phyloP scores from a whole-genome alignment of 2,329 filamentous ascomycete genomes.

The Exutisphaerella laricina region DNA sequence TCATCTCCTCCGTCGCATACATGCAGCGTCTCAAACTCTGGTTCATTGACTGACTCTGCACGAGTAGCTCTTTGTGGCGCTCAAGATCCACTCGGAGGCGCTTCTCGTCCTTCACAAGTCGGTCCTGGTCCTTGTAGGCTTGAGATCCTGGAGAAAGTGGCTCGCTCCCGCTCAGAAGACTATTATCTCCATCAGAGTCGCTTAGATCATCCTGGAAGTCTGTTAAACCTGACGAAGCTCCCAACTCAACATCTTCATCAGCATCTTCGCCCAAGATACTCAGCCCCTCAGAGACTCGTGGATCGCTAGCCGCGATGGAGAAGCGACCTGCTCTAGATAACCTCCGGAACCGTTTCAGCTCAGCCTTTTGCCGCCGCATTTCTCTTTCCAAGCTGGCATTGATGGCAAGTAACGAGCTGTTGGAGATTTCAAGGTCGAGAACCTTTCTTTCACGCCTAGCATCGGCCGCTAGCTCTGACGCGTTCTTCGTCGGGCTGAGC shows the following conservation, averaged over 20 bases:
- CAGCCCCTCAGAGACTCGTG: constrained; percentile 25
- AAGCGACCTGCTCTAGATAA: constrained; percentile 75
- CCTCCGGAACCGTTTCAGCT: constrained; percentile 79
- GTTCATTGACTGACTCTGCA: constrained; percentile 92
- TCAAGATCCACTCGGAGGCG: constrained; percentile 77
- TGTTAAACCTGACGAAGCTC: constrained; percentile 15
- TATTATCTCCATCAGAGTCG: constrained; percentile 29
- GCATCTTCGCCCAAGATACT: constrained; percentile 31
- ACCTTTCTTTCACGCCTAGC: constrained; percentile 91
- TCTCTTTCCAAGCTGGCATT: constrained; percentile 89
- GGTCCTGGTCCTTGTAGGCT: constrained; percentile 41
- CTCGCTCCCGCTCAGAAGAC: constrained; percentile 28
- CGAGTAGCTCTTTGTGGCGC: constrained; percentile 80
- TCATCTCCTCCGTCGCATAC: constrained; percentile 82
- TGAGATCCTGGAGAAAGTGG: constrained; percentile 35
- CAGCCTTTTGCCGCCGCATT: constrained; percentile 82
- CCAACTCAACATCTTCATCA: constrained; percentile 29
- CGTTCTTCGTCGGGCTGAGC: constrained; percentile 40
- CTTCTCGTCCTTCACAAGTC: constrained; percentile 71
- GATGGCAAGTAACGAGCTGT: constrained; percentile 89
- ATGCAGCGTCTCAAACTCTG: constrained; percentile 87
- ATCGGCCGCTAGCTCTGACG: constrained; percentile 76
- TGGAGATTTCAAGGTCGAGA: constrained; percentile 91
- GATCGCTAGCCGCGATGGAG: constrained; percentile 45
- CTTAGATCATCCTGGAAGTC: constrained; percentile 25